Base-by-base conservation (phyloP, 441 rosid species). In the Populus hybrid region DNA sequence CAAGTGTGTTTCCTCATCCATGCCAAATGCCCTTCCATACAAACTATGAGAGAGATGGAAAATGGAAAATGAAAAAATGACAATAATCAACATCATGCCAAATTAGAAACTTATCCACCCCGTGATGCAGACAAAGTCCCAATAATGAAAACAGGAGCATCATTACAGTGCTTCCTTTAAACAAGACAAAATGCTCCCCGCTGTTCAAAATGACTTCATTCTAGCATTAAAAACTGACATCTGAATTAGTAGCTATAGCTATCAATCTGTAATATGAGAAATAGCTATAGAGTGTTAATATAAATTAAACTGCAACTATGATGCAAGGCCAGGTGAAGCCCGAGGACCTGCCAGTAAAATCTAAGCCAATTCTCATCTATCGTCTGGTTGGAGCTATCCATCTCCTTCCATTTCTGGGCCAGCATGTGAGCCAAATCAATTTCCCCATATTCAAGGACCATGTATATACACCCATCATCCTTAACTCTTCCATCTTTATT, bases 351-450 rank as follows among this genome's bases (percentile, higher is more conserved):
- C 98, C 98, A 96, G 86, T 94, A 96, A 84, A 91, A 96, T 77
- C 99, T 93, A 78, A 96, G 98, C 99, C 99, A 96, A 72, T 96
- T 96, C 76, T 94, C 97, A 84, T 94, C 97, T 68, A 96, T 91
- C 38, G 88, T 87, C 78, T 88, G 92, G 79, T 86, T 83, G 71
- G 91, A 85, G 79, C 86, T 78, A 80, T 89, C 94, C 72, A 90
- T 76, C 87, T 94, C 96, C 86, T 90, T 94, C 99, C 99, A 91
- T 81, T 94, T 96, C 75, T 96, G 98, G 28, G 98, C 91, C 75
- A 96, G 86, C 99, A 96, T 94, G 82, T 89, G 97, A 83, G 98
- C 99, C 85, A 96, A 83, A 90, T 96, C 99, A 74, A 96, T 91
- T 88, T 96, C 99, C 68, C 99, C 99, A 81, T n/a, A n/a, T n/a